Evolutionary conservation across 2,329 filamentous ascomycete genomes (phyloP), one percentile per base, ranked within the genome.

Genomic region (Ophiostoma piceae): DNA sequence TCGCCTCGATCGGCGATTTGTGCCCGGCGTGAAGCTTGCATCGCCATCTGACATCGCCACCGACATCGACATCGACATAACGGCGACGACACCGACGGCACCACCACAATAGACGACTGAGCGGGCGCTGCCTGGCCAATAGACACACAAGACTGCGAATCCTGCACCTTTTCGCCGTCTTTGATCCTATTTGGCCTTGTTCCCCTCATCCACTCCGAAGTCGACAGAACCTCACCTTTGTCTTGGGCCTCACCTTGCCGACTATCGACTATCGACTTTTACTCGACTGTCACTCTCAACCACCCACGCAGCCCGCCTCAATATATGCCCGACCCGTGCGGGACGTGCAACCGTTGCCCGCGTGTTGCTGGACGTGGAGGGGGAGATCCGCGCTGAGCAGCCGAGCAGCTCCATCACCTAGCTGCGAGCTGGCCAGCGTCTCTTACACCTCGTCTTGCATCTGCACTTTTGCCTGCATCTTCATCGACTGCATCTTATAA

Each of bases 301-400:
- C n/a, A 1, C 6, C 22, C 16, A 14, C 51, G 26, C n/a, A 11
- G 9, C 51, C 51, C 64, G 47, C 37, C 16, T 8, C 26, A 11
- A 32, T 32, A 26, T 57, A 71, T 71, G 70, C 70, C 68, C 67
- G 65, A 65, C 66, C 54, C 35, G 64, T 66, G 51, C 65, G 54
- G 70, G 70, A 41, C 51, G 65, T 47, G 32, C 62, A 71, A 66
- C 43, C 51, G 67, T 67, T 22, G 14, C 16, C 60, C 65, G 68
- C 70, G 68, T 68, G 67, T 71, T 71, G 68, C 39, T 66, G 66
- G 70, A 62, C 57, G 70, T 66, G 66, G 70, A 68, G 66, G 70
- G 66, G 68, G 43, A 66, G 68, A 66, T 67, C 47, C 51, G 62
- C 66, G 68, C 68, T 68, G 68, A 68, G 66, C 41, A 60, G 43